Evolutionary conservation across 2,329 filamentous ascomycete genomes (phyloP), one percentile per base, ranked within the genome.

Genomic region (Cryphonectria japonica): DNA sequence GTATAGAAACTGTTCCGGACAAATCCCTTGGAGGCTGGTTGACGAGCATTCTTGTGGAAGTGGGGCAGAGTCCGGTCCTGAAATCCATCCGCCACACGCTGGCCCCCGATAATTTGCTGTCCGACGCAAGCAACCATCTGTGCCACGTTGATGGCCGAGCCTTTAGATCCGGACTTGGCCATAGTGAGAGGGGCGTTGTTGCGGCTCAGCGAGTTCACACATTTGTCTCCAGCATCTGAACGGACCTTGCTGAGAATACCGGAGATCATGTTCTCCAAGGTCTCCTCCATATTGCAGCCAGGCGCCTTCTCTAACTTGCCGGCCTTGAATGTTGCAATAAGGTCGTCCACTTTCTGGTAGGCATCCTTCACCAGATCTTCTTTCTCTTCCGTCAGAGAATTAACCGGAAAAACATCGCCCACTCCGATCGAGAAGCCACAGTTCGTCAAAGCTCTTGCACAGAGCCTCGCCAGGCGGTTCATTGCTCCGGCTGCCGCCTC

Each of bases 71-170:
- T 98, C 77, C 96, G 90, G 80, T 98, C 95, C 79, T 98, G 95
- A 82, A 99, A 99, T 8, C 96, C 96, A 81, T 99, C 94, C 61
- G 93, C 89, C 43, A 99, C 95, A 88, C 96, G 95, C 78, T 93
- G 89, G 65, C 94, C 94, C 72, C 93, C 93, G 77, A 99, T 98
- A 88, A 98, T 98, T 77, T 99, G 96, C 82, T 99, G 96, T 66
- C 96, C 96, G 78, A 99, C 96, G 71, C 95, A 91, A 70, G 96
- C 95, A 79, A 98, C 93, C 96, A 99, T 99, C 84, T 99, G 96
- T 11, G 96, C 96, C 46, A 99, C 96, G 85, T 99, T 99, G 85
- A 99, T 97, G 76, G 93, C 92, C 6, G 94, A 97, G 79, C 96
- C 96, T 81, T 99, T 99, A 68, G 95, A 98, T 65, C 96, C 96